Evolutionary conservation across 768 basidiomycete genomes (phyloP).

Genomic region (Agrocybe chaxingu): DNA sequence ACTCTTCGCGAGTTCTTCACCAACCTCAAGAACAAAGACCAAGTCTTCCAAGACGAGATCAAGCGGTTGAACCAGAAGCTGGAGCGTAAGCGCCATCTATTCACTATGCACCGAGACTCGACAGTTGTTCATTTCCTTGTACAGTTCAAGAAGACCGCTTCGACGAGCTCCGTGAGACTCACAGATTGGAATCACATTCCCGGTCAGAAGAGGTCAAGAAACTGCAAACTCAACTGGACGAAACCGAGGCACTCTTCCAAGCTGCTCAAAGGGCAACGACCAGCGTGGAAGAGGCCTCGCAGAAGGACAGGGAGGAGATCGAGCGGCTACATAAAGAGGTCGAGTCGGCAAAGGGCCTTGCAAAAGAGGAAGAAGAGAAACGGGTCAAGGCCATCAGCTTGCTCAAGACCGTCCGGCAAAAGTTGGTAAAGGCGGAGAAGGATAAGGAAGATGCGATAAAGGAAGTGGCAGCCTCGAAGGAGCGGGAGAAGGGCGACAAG

Average conservation of each 20-base stretch:
- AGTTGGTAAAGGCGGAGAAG: conserved; percentile 95
- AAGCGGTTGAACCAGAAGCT: conserved; percentile 71
- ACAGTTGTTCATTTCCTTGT: background rate
- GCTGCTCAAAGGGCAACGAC: conserved; percentile 49
- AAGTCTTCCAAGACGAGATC: conserved; percentile 80
- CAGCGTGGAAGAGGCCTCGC: conserved; percentile 44
- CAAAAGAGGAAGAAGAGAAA: conserved; percentile 97
- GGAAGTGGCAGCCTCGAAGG: conserved; percentile 49
- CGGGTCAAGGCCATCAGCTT: conserved; percentile 89
- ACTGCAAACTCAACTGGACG: conserved; percentile 63
- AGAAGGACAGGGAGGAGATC: conserved; percentile 52
- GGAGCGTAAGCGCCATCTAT: conserved; percentile 48
- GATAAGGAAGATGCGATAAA: conserved; percentile 78
- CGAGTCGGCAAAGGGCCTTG: conserved; percentile 52
- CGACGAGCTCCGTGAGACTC: conserved; percentile 82
- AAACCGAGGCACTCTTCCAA: conserved; percentile 67
- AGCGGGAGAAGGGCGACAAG: conserved; percentile 51
- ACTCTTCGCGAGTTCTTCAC: conserved; percentile 73
- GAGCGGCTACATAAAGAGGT: conserved; percentile 62
- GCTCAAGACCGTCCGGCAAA: conserved; percentile 93
- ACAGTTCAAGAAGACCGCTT: conserved; percentile 82
- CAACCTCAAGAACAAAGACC: conserved; percentile 61
- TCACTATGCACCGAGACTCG: background rate
- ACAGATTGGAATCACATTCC: conserved; percentile 76
- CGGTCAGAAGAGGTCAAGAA: conserved; percentile 72